These are phyloP conservation scores for Cladosporium sp. DNA, from an alignment of 2,329 filamentous ascomycete genomes.

Conservation along the genomic window DNA sequence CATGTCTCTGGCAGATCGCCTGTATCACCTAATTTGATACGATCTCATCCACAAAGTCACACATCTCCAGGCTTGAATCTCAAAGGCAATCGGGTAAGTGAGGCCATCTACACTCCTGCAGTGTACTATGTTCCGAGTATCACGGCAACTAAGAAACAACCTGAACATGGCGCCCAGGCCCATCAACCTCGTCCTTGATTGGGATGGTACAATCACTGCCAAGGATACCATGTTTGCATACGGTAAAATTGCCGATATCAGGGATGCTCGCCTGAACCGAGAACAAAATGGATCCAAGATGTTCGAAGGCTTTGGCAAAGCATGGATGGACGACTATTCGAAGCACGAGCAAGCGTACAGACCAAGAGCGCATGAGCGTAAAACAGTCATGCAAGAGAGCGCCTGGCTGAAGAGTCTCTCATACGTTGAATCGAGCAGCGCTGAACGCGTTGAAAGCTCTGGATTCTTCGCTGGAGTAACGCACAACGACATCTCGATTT, in stretches of 20 bases:
- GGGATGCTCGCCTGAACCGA: conserved; percentile 28
- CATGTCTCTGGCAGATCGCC: not conserved
- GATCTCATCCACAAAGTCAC: not conserved
- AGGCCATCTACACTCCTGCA: not conserved
- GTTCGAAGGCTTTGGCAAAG: conserved; percentile 41
- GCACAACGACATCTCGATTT: conserved; percentile 31
- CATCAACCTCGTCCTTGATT: conserved; percentile 44
- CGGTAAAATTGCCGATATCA: conserved; percentile 39
- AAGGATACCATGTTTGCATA: conserved; percentile 48
- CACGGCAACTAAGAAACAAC: not conserved
- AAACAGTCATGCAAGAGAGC: conserved; percentile 38
- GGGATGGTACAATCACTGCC: conserved; percentile 49
- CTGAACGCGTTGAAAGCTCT: conserved; percentile 41
- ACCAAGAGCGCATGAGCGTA: conserved; percentile 32
- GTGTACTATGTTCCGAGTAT: not conserved
- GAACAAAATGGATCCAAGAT: conserved; percentile 19
- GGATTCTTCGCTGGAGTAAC: conserved; percentile 44
- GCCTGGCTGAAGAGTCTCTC: conserved; percentile 40
- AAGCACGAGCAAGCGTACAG: conserved; percentile 35
- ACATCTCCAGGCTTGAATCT: not conserved
- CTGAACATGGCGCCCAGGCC: conserved; percentile 1
- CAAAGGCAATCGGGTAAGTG: not conserved
- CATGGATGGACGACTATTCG: conserved; percentile 45
- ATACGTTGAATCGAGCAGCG: conserved; percentile 43
- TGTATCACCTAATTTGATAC: not conserved